Evolutionary conservation across 306 rosid species (phyloP).

Genomic region (Prunus salicina): DNA sequence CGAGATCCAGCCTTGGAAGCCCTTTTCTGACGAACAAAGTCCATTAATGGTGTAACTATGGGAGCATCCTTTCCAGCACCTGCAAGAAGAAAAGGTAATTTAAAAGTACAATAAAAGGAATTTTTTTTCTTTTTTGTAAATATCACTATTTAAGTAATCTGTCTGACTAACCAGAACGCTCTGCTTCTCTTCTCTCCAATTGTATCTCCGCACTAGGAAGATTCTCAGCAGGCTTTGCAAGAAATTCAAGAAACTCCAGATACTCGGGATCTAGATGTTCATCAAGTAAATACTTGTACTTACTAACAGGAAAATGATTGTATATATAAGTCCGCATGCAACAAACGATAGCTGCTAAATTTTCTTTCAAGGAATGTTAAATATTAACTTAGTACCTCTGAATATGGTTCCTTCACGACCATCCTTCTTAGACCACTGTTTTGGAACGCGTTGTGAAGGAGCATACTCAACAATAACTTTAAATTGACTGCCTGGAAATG

Average conservation of each 20-base stretch:
- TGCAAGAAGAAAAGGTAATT: constrained; percentile 25
- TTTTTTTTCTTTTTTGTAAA: background rate
- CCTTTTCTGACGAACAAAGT: constrained; percentile 78
- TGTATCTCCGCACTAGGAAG: constrained; percentile 86
- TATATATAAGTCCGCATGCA: constrained; percentile 22
- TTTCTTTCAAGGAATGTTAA: background rate
- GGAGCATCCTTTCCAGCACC: constrained; percentile 58
- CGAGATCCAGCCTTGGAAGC: constrained; percentile 66
- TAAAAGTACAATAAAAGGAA: background rate
- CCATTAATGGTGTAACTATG: constrained; percentile 74
- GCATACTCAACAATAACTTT: constrained; percentile 69
- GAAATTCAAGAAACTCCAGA: constrained; percentile 67
- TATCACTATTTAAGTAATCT: background rate
- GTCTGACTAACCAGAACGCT: constrained; percentile 59
- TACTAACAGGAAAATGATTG: constrained; percentile 35
- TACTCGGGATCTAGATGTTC: constrained; percentile 69
- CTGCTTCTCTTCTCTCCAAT: constrained; percentile 75
- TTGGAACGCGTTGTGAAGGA: constrained; percentile 78
- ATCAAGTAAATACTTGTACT: constrained; percentile 41
- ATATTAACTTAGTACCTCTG: constrained; percentile 37
- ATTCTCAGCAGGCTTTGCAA: constrained; percentile 68
- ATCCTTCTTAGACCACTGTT: constrained; percentile 54
- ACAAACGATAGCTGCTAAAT: constrained; percentile 8
- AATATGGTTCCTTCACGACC: constrained; percentile 69
- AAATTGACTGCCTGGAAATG: constrained; percentile 55